phyloP scores from a whole-genome alignment of 345 rosid genomes.

The Anastatica hierochuntica region DNA sequence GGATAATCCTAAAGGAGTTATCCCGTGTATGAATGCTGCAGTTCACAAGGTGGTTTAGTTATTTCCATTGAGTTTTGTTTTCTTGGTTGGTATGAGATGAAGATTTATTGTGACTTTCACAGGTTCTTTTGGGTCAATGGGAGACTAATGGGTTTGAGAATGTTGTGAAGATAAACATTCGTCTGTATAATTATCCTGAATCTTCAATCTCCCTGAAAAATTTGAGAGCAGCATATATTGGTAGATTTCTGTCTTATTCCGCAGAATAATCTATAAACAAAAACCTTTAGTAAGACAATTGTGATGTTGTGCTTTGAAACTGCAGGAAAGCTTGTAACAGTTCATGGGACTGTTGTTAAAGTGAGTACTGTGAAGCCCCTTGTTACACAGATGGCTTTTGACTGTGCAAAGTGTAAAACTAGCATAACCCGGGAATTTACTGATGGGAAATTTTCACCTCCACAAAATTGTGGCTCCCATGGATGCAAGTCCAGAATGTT shows the following conservation, averaged over 20 bases:
- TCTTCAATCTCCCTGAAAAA: conserved; percentile 77
- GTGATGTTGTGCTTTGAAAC: conserved; percentile 11
- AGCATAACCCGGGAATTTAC: conserved; percentile 50
- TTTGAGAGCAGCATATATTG: conserved; percentile 89
- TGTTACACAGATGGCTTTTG: conserved; percentile 60
- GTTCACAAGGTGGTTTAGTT: conserved; percentile 55
- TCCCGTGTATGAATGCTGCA: conserved; percentile 72
- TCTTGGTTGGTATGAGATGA: conserved; percentile 7
- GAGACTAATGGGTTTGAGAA: conserved; percentile 34
- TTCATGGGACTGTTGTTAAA: conserved; percentile 82
- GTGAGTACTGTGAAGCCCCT: conserved; percentile 84
- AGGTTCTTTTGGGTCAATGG: conserved; percentile 38
- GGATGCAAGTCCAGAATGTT: conserved; percentile 87
- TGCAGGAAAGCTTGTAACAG: conserved; percentile 87
- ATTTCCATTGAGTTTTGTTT: not conserved
- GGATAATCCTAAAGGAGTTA: conserved; percentile 65
- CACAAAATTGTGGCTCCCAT: conserved; percentile 48
- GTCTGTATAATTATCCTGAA: conserved; percentile 70
- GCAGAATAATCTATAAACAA: not conserved
- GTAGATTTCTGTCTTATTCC: conserved; percentile 30
- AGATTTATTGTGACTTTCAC: conserved; percentile 1
- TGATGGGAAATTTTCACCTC: conserved; percentile 92
- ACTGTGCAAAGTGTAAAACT: conserved; percentile 68
- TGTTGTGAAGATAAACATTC: conserved; percentile 52
- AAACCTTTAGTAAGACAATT: not conserved